Evolutionary conservation across 2,329 filamentous ascomycete species (phyloP), one percentile per base, ranked within the genome.

Genomic region (Pseudogymnoascus sp.): DNA sequence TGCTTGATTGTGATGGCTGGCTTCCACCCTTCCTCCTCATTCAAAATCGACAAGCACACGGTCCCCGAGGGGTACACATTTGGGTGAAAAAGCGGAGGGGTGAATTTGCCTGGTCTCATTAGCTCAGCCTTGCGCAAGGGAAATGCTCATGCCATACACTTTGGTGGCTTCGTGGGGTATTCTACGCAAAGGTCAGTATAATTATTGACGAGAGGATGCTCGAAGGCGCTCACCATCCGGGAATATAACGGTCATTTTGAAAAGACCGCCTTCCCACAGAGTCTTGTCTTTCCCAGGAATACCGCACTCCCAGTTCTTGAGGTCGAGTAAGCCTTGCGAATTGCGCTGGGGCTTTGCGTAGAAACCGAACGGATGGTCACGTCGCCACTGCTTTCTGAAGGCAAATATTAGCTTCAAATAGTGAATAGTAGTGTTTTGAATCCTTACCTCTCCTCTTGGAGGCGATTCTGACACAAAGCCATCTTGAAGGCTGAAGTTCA

Each of bases 41-140:
- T 99, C 68, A 99, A 79, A 69, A 99, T 99, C 29, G 91, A 96
- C 21, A 99, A 83, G 74, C 95, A 99, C 66, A 99, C 95, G 59
- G 95, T 99, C 69, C 95, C 96, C 0, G 93, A 97, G 0, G 95
- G 95, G 75, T 99, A 99, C 69, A 99, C 95, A 75, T 99, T 99
- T 0, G 95, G 95, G 73, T 99, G 95, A 80, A 99, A 99, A 42
- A 99, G 86, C 21, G 95, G 93, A 11, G 95, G 95, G 0, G 88
- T 85, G 73, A 99, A 99, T 83, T 96, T 97, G 87, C 93, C 93
- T 96, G 69, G 53, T 65, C 21, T 67, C 63, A 67, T 69, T 65
- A 69, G 64, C 65, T 61, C 50, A 35, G 61, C 64, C 64, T 62
- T 61, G 26, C 53, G 40, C 19, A 31, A 61, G 11, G 1, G 15